A percentile compares a stretch with the other conserved stretches of the same genome.
Conservation (phyloP, 1,284 basidiomycete species). For the Erythrobasidium hasegawianum region DNA sequence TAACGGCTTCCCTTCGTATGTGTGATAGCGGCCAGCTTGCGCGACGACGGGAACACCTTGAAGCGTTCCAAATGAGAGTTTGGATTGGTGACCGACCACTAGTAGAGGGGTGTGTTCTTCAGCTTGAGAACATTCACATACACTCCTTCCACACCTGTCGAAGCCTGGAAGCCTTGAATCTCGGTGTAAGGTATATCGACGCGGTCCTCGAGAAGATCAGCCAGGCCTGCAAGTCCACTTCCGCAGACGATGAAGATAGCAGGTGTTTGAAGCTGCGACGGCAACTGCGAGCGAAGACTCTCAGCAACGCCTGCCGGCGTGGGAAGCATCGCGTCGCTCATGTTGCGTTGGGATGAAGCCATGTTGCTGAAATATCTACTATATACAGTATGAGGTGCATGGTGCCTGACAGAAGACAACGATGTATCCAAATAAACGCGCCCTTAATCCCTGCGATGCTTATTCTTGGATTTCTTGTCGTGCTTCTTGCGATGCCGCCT, state of each 20-base stretch:
- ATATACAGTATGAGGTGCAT: neutral
- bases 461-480: too few relatives aligned
- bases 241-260: slow-evolving; percentile 45
- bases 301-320: slow-evolving; percentile 4
- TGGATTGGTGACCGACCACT: slow-evolving; percentile 41
- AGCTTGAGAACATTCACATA: neutral
- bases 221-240: slow-evolving; percentile 40
- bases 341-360: neutral
- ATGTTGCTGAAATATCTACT: neutral
- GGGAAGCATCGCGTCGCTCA: slow-evolving; percentile 1
- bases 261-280: slow-evolving; percentile 19
- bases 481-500: too few relatives aligned
- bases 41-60: slow-evolving; percentile 42
- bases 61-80: slow-evolving; percentile 41
- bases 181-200: slow-evolving; percentile 40
- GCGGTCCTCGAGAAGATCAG: slow-evolving; percentile 40
- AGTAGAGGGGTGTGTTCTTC: neutral
- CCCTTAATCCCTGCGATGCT: too few relatives aligned
- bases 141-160: slow-evolving; percentile 24
- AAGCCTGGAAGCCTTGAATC: slow-evolving; percentile 42
- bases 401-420: too few relatives aligned
- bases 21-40: slow-evolving; percentile 42
- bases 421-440: too few relatives aligned
- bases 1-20: slow-evolving; percentile 37
- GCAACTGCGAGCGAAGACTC: slow-evolving; percentile 9